Base-by-base conservation (phyloP, 2,329 filamentous ascomycete species). In the Aspergillus niger region DNA sequence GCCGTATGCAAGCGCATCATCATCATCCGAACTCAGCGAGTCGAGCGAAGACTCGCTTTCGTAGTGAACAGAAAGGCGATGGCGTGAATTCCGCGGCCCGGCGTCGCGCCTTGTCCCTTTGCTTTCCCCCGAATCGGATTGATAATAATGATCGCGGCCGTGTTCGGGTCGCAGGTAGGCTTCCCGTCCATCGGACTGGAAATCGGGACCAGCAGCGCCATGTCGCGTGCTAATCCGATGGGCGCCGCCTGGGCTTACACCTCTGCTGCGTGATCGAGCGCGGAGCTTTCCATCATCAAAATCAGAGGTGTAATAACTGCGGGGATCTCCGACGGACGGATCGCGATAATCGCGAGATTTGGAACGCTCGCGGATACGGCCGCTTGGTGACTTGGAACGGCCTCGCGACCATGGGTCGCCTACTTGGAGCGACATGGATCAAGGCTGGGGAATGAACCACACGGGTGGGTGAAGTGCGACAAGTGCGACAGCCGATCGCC, bases 331-430 rank as follows among this genome's bases (percentile, higher is more conserved):
- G 17, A 67, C 59, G 56, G 65, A 50, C 60, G 65, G 62, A 11
- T 64, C 68, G 48, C 77, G 74, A 55, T 61, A 69, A 62, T 79
- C 77, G 71, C 78, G 78, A 67, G 78, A 79, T 56, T 73, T 73
- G 49, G 78, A 80, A 60, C 77, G 76, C 47, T 79, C 78, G 48
- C 75, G 70, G 63, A 66, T 72, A 32, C 74, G 72, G 28, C 77
- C 76, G 58, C 74, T 68, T 36, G 78, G 79, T 36, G 79, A 81
- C 63, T 76, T 80, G 63, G 79, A 81, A 57, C 79, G 74, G 63
- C 74, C 75, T 58, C 79, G 77, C 64, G 76, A 76, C 68, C 76
- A 75, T 68, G 76, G 71, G 65, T 77, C 76, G 59, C 73, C 65
- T 55, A 77, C 75, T 58, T 76, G 73, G 41, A 80, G 74, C 32